Evolutionary conservation across 2,329 filamentous ascomycete species (phyloP).

Genomic region (Pseudocercospora fuligena): DNA sequence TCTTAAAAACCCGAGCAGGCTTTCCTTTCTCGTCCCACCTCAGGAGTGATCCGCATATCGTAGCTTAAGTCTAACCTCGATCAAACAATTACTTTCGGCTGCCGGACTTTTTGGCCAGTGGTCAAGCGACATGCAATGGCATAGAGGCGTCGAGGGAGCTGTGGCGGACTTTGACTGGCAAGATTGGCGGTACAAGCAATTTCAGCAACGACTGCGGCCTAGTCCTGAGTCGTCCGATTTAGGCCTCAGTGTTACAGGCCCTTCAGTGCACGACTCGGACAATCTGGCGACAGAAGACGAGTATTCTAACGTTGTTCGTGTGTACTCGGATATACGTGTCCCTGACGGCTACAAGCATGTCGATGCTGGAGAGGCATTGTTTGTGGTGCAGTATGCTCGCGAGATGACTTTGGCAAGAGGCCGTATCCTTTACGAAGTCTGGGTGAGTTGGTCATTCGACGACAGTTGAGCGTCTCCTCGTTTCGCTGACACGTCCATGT

Average conservation of each 20-base stretch:
- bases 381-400: slow-evolving; percentile 21
- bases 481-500: neutral
- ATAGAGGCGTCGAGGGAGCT: neutral
- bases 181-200: neutral
- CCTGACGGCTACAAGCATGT: slow-evolving; percentile 12
- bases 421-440: slow-evolving; percentile 26
- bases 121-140: neutral
- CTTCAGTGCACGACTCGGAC: neutral
- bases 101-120: neutral
- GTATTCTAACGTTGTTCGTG: slow-evolving; percentile 15
- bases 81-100: neutral
- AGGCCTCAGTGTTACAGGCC: neutral
- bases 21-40: neutral
- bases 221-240: neutral
- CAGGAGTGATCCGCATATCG: neutral
- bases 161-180: neutral
- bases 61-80: neutral
- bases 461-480: neutral
- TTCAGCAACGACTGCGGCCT: neutral
- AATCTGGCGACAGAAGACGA: neutral
- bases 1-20: neutral
- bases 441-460: slow-evolving; percentile 1
- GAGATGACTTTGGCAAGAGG: slow-evolving; percentile 24
- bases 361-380: slow-evolving; percentile 8
- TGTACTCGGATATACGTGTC: neutral